These are phyloP conservation scores for Chamaenerion angustifolium DNA, from an alignment of 345 rosid species.

Conservation along the genomic window DNA sequence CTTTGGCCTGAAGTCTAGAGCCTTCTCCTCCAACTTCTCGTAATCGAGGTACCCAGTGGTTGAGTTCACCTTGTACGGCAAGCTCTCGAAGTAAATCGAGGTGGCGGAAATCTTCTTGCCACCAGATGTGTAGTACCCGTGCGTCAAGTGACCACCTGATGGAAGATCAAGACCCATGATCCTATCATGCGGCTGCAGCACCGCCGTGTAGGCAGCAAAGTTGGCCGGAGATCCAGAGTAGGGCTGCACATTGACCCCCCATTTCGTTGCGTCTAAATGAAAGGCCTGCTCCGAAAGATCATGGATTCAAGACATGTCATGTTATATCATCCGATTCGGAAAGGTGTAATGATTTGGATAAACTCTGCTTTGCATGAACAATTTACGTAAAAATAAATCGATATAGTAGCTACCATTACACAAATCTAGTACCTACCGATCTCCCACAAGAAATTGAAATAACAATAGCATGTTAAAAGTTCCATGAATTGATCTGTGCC, in stretches of 20 bases:
- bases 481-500: no score
- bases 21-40: conserved; percentile 96
- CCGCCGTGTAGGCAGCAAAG: conserved; percentile 96
- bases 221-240: conserved; percentile 98
- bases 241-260: conserved; percentile 99
- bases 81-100: conserved; percentile 96
- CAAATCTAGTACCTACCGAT: no score
- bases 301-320: not conserved
- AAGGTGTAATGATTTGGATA: no score
- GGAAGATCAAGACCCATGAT: conserved; percentile 98
- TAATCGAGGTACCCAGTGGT: conserved; percentile 81
- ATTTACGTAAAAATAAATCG: no score
- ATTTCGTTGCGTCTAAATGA: conserved; percentile 47
- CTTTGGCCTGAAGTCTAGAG: conserved; percentile 93
- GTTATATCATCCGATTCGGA: no score
- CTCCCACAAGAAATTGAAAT: no score
- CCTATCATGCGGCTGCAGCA: conserved; percentile 90
- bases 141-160: conserved; percentile 94
- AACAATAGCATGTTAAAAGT: no score
- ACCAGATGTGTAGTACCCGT: conserved; percentile 94
- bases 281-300: conserved; percentile 21
- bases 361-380: no score
- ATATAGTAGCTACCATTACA: no score
- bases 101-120: conserved; percentile 99
- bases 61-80: conserved; percentile 90